Evolutionary conservation across 768 basidiomycete species (phyloP).

Genomic region (Naganishia vishniacii): DNA sequence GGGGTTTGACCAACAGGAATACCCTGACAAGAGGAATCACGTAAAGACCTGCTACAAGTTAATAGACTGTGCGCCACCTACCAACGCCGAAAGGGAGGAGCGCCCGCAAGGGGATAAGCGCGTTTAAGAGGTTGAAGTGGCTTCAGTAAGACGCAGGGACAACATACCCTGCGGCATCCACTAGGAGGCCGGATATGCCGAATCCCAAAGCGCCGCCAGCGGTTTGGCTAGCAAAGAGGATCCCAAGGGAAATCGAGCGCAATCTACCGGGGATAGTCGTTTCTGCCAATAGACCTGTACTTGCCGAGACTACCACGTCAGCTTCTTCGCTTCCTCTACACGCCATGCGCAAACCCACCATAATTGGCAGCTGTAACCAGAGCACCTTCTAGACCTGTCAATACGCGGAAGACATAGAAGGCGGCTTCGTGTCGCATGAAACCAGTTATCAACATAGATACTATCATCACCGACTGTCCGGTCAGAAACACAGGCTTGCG

Average conservation of each 20-base stretch:
- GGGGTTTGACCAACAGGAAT: slow-evolving; percentile 56
- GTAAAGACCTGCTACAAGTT: slow-evolving; percentile 58
- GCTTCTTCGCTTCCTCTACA: neutral
- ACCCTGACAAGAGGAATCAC: slow-evolving; percentile 56
- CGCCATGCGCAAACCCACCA: slow-evolving; percentile 31
- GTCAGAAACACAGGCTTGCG: slow-evolving; percentile 1
- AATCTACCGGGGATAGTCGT: slow-evolving; percentile 52
- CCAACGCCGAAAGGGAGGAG: slow-evolving; percentile 20
- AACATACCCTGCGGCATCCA: slow-evolving; percentile 62
- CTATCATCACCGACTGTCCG: neutral
- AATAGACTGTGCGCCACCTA: slow-evolving; percentile 67
- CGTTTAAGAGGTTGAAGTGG: neutral
- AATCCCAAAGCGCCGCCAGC: slow-evolving; percentile 75
- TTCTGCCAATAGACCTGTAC: slow-evolving; percentile 21
- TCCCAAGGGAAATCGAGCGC: slow-evolving; percentile 54
- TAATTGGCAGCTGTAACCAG: slow-evolving; percentile 33
- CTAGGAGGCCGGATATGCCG: slow-evolving; percentile 69
- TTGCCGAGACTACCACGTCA: neutral
- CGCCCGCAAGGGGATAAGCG: neutral
- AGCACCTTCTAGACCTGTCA: slow-evolving; percentile 33
- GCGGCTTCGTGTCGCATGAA: slow-evolving; percentile 28
- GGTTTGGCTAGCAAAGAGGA: neutral
- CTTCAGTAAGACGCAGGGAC: slow-evolving; percentile 53
- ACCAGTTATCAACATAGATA: neutral
- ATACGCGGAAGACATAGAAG: slow-evolving; percentile 34